A percentile compares a stretch with the other conserved stretches of the same genome.
Conservation (phyloP, 1,284 basidiomycete genomes). For the Singerocomus rubriflavus region DNA sequence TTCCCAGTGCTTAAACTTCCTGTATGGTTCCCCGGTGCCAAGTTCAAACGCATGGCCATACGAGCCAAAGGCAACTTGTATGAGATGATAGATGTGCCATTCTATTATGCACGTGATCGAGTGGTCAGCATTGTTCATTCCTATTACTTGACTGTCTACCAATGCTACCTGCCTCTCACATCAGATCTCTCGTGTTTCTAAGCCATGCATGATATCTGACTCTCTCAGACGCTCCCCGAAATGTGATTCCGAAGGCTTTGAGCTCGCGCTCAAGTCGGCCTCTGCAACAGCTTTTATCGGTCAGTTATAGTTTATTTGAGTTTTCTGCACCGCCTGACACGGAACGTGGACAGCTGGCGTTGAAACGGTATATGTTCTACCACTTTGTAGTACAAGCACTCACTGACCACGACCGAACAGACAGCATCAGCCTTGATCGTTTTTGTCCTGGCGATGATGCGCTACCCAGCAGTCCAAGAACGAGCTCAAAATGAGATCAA, state of each 20-base stretch:
- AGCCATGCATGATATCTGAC: slow-evolving; percentile 32
- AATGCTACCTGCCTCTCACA: neutral
- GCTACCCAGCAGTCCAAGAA: slow-evolving; percentile 37
- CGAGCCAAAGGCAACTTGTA: slow-evolving; percentile 30
- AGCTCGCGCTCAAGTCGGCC: slow-evolving; percentile 29
- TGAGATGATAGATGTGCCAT: slow-evolving; percentile 30
- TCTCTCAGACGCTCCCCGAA: slow-evolving; percentile 25
- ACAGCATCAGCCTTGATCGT: slow-evolving; percentile 32
- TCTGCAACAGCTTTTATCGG: slow-evolving; percentile 35
- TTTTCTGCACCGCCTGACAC: slow-evolving; percentile 5
- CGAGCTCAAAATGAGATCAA: slow-evolving; percentile 44
- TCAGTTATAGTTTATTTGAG: slow-evolving; percentile 9
- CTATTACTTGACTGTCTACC: neutral
- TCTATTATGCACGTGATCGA: slow-evolving; percentile 30
- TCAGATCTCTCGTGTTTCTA: slow-evolving; percentile 22
- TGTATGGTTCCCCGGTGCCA: slow-evolving; percentile 30
- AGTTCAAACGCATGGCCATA: slow-evolving; percentile 28
- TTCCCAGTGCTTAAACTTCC: slow-evolving; percentile 30
- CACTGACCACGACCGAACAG: slow-evolving; percentile 9
- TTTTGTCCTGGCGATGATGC: slow-evolving; percentile 40
- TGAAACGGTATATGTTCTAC: slow-evolving; percentile 23
- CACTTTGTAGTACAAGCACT: neutral
- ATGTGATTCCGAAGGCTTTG: slow-evolving; percentile 19
- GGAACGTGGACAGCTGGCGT: slow-evolving; percentile 25
- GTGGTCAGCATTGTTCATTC: slow-evolving; percentile 13